phyloP scores from a whole-genome alignment of 2,329 filamentous ascomycete genomes.

The Fusarium paranaense region DNA sequence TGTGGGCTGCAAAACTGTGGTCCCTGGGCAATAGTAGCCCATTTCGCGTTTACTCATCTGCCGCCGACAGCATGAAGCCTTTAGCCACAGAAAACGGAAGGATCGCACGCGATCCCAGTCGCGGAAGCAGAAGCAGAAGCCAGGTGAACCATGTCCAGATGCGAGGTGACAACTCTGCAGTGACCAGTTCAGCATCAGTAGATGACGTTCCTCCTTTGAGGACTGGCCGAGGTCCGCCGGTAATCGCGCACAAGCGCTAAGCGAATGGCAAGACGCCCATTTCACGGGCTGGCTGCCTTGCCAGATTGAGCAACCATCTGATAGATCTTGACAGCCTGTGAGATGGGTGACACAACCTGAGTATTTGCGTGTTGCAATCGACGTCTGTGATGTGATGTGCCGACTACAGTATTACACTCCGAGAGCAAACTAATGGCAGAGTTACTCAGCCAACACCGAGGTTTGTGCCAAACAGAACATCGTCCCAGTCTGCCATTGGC shows the following conservation, averaged over 20 bases:
- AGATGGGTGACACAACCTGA: neutral
- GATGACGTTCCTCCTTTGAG: neutral
- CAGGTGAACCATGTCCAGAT: conserved; percentile 1
- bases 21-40: neutral
- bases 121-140: neutral
- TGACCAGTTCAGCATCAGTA: neutral
- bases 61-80: neutral
- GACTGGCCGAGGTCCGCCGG: neutral
- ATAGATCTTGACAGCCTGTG: conserved; percentile 12
- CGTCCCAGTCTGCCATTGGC: neutral
- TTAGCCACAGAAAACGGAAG: neutral
- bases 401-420: neutral
- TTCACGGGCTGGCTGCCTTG: conserved; percentile 9
- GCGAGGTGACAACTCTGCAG: conserved; percentile 5
- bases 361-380: neutral
- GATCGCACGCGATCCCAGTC: neutral
- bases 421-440: neutral
- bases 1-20: conserved; percentile 8
- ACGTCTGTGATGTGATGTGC: neutral
- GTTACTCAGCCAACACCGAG: neutral
- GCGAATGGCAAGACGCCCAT: conserved; percentile 19
- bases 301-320: conserved; percentile 25
- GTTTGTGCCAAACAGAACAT: neutral
- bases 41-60: conserved; percentile 1
- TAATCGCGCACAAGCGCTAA: conserved; percentile 9